Conservation (phyloP, 768 basidiomycete species). For the Mycena polygramma region DNA sequence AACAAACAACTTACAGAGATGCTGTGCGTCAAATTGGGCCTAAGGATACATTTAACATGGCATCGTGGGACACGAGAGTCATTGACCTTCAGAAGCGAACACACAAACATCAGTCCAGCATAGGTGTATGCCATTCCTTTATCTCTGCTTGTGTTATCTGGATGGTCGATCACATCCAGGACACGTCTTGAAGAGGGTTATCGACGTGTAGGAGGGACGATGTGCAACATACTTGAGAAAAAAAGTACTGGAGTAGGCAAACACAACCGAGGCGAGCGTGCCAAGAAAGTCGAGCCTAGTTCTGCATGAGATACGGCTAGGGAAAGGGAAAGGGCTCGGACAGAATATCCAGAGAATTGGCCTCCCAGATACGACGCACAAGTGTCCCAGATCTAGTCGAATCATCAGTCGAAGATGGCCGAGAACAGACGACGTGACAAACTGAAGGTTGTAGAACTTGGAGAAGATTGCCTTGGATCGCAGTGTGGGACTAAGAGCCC, state of each 20-base stretch:
- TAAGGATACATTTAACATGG: not conserved
- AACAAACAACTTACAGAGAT: too few species aligned
- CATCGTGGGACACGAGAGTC: not conserved
- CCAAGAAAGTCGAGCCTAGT: constrained; percentile 73
- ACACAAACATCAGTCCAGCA: constrained; percentile 80
- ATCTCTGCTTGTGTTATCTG: constrained; percentile 60
- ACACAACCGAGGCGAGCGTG: constrained; percentile 75
- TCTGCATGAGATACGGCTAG: not conserved
- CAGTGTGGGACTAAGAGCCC: constrained; percentile 77
- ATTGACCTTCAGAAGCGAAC: constrained; percentile 65
- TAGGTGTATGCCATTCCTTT: constrained; percentile 80
- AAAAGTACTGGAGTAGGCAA: constrained; percentile 86
- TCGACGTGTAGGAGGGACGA: not conserved
- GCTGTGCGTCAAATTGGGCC: constrained; percentile 33
- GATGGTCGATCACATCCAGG: constrained; percentile 48
- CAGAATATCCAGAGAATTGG: constrained; percentile 64
- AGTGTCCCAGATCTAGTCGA: constrained; percentile 44
- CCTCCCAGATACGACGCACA: constrained; percentile 56
- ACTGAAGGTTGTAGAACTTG: constrained; percentile 52
- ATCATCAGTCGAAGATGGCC: not conserved
- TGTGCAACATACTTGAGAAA: constrained; percentile 75
- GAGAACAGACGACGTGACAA: not conserved
- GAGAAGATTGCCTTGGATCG: constrained; percentile 74
- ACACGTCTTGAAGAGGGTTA: constrained; percentile 17
- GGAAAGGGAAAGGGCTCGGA: constrained; percentile 40